phyloP scores from a whole-genome alignment of 192 early-diverging fungal genomes.

The Mortierella claussenii region DNA sequence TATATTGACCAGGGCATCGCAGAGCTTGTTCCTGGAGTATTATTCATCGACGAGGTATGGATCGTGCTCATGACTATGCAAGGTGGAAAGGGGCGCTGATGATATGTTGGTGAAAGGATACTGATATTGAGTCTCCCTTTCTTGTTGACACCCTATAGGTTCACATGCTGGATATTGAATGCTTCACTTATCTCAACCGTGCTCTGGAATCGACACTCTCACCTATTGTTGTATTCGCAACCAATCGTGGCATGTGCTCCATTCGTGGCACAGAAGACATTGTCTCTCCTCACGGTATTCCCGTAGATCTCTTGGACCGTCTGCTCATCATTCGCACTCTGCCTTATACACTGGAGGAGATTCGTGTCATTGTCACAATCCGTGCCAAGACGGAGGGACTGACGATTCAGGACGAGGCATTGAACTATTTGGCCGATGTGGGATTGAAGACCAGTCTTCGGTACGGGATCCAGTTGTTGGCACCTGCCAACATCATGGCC shows the following conservation, averaged over 20 bases:
- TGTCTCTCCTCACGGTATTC: slow-evolving; percentile 93
- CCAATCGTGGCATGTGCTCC: slow-evolving; percentile 92
- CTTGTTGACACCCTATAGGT: slow-evolving; percentile 62
- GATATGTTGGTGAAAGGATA: no score
- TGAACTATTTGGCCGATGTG: slow-evolving; percentile 82
- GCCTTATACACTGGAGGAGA: slow-evolving; percentile 93
- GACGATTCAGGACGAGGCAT: slow-evolving; percentile 79
- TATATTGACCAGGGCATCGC: slow-evolving; percentile 98
- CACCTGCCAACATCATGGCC: slow-evolving; percentile 89
- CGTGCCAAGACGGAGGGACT: slow-evolving; percentile 92
- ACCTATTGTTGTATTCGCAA: slow-evolving; percentile 98
- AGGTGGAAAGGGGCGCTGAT: no score
- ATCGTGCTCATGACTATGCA: background rate
- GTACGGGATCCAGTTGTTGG: slow-evolving; percentile 95
- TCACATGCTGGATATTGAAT: slow-evolving; percentile 99
- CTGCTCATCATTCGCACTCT: slow-evolving; percentile 95
- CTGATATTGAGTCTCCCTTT: background rate
- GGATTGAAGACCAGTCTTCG: slow-evolving; percentile 92
- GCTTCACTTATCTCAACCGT: slow-evolving; percentile 98
- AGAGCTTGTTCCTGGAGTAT: slow-evolving; percentile 96
- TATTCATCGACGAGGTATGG: slow-evolving; percentile 95
- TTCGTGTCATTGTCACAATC: slow-evolving; percentile 90
- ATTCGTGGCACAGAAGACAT: slow-evolving; percentile 83
- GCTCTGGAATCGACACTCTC: slow-evolving; percentile 95
- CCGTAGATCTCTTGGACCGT: slow-evolving; percentile 95